These are phyloP conservation scores for Zygoascus sp. DNA, from an alignment of 1,139 yeast species.

Conservation along the genomic window DNA sequence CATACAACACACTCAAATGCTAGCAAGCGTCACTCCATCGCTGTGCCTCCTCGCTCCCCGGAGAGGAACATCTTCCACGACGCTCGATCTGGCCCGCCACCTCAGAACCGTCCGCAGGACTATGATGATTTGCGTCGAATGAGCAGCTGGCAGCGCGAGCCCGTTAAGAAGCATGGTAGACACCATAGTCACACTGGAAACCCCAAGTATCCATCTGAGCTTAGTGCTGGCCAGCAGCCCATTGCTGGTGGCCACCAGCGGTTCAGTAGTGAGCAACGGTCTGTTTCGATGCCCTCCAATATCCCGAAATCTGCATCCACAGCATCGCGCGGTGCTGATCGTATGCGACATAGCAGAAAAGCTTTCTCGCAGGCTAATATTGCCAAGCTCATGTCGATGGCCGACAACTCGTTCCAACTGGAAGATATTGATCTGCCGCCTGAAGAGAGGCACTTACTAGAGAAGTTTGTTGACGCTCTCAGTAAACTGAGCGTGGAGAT, in stretches of 20 bases:
- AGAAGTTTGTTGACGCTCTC: conserved; percentile 78
- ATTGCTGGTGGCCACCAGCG: neutral
- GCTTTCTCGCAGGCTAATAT: conserved; percentile 29
- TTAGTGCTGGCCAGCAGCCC: neutral
- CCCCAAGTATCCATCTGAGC: conserved; percentile 3
- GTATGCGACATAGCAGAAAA: conserved; percentile 6
- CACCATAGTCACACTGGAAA: conserved; percentile 3
- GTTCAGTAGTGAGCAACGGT: conserved; percentile 1
- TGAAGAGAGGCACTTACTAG: conserved; percentile 74
- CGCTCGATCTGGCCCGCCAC: neutral
- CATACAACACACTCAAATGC: neutral
- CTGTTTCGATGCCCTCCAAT: conserved; percentile 10
- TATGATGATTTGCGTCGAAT: conserved; percentile 1
- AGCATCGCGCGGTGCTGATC: neutral
- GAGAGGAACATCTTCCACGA: neutral
- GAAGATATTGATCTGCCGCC: conserved; percentile 67
- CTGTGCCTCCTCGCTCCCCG: neutral
- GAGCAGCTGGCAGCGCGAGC: conserved; percentile 9
- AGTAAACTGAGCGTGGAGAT: conserved; percentile 84
- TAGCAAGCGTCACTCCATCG: neutral
- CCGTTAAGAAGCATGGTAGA: conserved; percentile 3
- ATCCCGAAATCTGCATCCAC: conserved; percentile 2
- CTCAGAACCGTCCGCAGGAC: neutral
- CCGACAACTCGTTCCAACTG: conserved; percentile 46
- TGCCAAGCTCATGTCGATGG: conserved; percentile 26